phyloP scores from a whole-genome alignment of 176 grass and related monocot species.

The Guadua angustifolia region DNA sequence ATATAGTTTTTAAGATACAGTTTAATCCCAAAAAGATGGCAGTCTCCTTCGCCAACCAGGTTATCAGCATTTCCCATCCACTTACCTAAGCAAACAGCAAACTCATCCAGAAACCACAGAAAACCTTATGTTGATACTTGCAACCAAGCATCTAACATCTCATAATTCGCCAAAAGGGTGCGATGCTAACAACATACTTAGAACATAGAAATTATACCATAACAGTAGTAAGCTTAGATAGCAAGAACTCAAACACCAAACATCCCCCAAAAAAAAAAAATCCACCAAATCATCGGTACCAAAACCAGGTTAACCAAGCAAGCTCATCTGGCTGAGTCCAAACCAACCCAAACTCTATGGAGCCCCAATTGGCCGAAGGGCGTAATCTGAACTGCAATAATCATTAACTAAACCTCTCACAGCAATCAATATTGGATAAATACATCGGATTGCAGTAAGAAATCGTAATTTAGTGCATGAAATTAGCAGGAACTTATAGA shows the following conservation, averaged over 20 bases:
- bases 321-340: not conserved
- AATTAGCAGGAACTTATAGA: slow-evolving; percentile 22
- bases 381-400: slow-evolving; percentile 10
- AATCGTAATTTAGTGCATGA: slow-evolving; percentile 16
- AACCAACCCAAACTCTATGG: not conserved
- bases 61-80: slow-evolving; percentile 20
- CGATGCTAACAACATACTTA: not conserved
- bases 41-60: not conserved
- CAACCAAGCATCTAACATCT: not conserved
- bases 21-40: not conserved
- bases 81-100: not conserved
- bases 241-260: not conserved
- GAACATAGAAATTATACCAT: not conserved
- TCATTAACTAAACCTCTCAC: slow-evolving; percentile 8
- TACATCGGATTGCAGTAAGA: not conserved
- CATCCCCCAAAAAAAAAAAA: slow-evolving; percentile 9
- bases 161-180: not conserved
- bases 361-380: not conserved
- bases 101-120: not conserved
- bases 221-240: not conserved
- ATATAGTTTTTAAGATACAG: not conserved
- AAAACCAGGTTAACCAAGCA: slow-evolving; percentile 17
- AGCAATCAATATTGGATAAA: slow-evolving; percentile 28
- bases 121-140: not conserved
- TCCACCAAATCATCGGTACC: not conserved